phyloP scores from a whole-genome alignment of 1,139 yeast species.

The Meyerozyma guilliermondii region DNA sequence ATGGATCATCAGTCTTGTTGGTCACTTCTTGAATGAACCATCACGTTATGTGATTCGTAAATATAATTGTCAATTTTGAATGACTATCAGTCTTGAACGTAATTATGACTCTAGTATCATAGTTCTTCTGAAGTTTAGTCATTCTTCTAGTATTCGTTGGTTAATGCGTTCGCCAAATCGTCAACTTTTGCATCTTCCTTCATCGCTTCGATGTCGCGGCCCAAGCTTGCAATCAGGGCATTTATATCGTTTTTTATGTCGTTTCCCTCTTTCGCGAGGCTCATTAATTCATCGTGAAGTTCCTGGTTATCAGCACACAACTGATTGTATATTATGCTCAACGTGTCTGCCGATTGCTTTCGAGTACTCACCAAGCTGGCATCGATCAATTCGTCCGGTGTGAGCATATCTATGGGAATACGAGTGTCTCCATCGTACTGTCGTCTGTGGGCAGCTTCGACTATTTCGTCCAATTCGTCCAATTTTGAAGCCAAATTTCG shows the following conservation, averaged over 20 bases:
- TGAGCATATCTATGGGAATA: constrained; percentile 25
- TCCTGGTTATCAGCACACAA: constrained; percentile 32
- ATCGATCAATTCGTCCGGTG: constrained; percentile 31
- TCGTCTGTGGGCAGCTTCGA: constrained; percentile 47
- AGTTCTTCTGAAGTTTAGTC: too few species aligned
- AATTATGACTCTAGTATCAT: too few species aligned
- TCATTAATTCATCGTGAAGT: constrained; percentile 20
- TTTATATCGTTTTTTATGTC: constrained; percentile 19
- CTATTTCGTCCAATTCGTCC: constrained; percentile 61
- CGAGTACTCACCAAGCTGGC: constrained; percentile 24
- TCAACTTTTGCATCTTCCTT: constrained; percentile 19
- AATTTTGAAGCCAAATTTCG: constrained; percentile 53
- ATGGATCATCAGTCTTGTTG: too few species aligned
- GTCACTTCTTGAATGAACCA: too few species aligned
- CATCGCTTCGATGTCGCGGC: constrained; percentile 26
- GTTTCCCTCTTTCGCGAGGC: constrained; percentile 18
- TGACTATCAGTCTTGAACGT: too few species aligned
- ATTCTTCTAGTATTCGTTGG: too few species aligned
- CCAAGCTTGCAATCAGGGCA: constrained; percentile 18
- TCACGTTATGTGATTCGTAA: too few species aligned
- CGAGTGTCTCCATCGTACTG: constrained; percentile 15
- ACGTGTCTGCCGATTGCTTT: constrained; percentile 21
- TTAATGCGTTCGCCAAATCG: constrained; percentile 16
- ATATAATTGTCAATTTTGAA: too few species aligned
- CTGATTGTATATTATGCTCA: constrained; percentile 35